Base-by-base conservation (phyloP, 2,329 filamentous ascomycete genomes). In the Talaromyces sp. region DNA sequence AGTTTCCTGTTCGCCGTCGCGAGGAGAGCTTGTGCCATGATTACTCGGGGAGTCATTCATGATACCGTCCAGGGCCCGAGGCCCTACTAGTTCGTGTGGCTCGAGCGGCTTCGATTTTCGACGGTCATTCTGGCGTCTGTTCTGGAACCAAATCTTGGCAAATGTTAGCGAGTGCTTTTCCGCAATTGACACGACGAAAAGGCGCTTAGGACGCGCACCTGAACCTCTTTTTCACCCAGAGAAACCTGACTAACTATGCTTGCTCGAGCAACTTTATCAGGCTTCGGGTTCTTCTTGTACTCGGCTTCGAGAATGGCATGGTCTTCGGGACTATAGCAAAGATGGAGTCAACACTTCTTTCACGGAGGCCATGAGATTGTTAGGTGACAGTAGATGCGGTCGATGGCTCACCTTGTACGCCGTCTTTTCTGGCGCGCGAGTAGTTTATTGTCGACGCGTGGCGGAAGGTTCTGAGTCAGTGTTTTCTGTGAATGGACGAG, bases 91-190 rank as follows among this genome's bases (percentile, higher is more conserved):
- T 75, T 95, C 92, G 76, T 93, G 88, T 10, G 89, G 86, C 31
- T 91, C 87, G 43, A 96, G 84, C 56, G 93, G 93, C 71, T 91
- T 90, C 64, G 92, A 92, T 81, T 94, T 96, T 70, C 94, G 88
- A 72, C 94, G 87, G 76, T 96, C 92, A 78, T 96, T 97, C 78
- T 98, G 94, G 70, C 94, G 87, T 74, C 93, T 88, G 74, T 97
- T 97, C 75, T 97, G 94, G 80, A 97, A 97, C 94, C 94, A 98
- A 72, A 97, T 97, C 94, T 97, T 68, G 40, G 5, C 25, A 45
- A 8, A 19, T 40, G 51, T 67, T 36, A 64, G 58, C 38, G 11
- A 64, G 29, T 45, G 43, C 1, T 17, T 53, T 31, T 4, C 15
- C 34, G 25, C 25, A 19, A 40, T 17, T 49, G 13, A 22, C 13